Evolutionary conservation across 352 stramenopile genomes (phyloP).

Genomic region (Phytophthora uliginosa): DNA sequence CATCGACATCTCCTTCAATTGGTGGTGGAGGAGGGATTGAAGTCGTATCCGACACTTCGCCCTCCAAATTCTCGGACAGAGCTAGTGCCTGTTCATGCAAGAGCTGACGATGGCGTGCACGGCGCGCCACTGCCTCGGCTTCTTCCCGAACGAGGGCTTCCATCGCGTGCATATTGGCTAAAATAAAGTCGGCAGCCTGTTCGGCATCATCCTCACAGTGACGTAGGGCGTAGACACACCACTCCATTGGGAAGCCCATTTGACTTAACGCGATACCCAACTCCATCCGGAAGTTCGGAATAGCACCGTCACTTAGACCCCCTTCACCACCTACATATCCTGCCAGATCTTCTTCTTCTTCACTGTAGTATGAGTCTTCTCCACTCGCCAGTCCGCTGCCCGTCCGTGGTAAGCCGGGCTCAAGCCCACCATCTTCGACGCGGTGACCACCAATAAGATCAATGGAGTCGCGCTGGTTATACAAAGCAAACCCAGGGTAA

Average conservation of each 20-base stretch:
- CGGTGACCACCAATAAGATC: slow-evolving; percentile 88
- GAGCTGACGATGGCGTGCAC: slow-evolving; percentile 58
- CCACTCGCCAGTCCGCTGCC: slow-evolving; percentile 43
- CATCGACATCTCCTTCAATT: slow-evolving; percentile 30
- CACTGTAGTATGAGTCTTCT: slow-evolving; percentile 87
- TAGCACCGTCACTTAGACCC: slow-evolving; percentile 35
- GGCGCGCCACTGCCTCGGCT: slow-evolving; percentile 58
- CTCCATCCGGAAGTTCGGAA: slow-evolving; percentile 90
- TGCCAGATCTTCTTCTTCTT: slow-evolving; percentile 82
- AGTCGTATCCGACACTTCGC: slow-evolving; percentile 13
- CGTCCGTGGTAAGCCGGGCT: slow-evolving; percentile 37
- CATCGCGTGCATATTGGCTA: slow-evolving; percentile 89
- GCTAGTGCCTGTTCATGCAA: slow-evolving; percentile 42
- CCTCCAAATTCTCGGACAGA: slow-evolving; percentile 26
- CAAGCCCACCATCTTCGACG: slow-evolving; percentile 70
- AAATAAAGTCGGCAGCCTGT: slow-evolving; percentile 85
- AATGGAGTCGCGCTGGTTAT: slow-evolving; percentile 91
- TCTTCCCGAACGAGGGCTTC: slow-evolving; percentile 84
- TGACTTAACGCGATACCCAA: slow-evolving; percentile 81
- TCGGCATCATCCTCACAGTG: slow-evolving; percentile 90
- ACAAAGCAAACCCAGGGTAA: slow-evolving; percentile 88
- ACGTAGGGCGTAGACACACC: slow-evolving; percentile 85
- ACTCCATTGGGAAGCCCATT: slow-evolving; percentile 92
- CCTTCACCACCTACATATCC: slow-evolving; percentile 39
- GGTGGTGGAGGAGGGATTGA: slow-evolving; percentile 32